Percentiles rank a stretch among this genome's conserved stretches.
phyloP scores from a whole-genome alignment of 768 basidiomycete species.

The Paxillus involutus region DNA sequence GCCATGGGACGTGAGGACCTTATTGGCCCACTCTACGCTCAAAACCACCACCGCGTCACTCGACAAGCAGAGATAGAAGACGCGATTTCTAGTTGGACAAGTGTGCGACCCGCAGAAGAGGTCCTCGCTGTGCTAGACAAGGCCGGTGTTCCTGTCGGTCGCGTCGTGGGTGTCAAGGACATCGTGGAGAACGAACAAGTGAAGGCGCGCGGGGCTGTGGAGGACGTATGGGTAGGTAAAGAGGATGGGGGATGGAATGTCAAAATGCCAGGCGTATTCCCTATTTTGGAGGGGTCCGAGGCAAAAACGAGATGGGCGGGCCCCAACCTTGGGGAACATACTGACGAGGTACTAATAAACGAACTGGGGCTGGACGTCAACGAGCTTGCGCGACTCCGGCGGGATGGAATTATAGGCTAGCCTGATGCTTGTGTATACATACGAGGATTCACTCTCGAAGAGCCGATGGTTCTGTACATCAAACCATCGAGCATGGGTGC shows the following conservation, averaged over 20 bases:
- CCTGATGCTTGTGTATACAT: background rate
- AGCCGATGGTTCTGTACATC: background rate
- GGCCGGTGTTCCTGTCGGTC: slow-evolving; percentile 63
- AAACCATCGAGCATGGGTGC: background rate
- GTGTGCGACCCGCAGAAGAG: slow-evolving; percentile 47
- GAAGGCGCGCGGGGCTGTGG: slow-evolving; percentile 52
- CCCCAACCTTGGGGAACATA: slow-evolving; percentile 63
- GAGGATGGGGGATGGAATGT: slow-evolving; percentile 53
- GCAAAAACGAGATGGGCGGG: slow-evolving; percentile 66
- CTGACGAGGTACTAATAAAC: slow-evolving; percentile 44
- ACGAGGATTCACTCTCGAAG: background rate
- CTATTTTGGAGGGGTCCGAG: slow-evolving; percentile 58
- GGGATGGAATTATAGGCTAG: slow-evolving; percentile 40
- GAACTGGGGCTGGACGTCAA: slow-evolving; percentile 41
- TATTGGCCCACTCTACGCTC: slow-evolving; percentile 48
- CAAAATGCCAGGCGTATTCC: slow-evolving; percentile 68
- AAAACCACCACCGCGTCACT: slow-evolving; percentile 42
- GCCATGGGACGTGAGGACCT: slow-evolving; percentile 60
- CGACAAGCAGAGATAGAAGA: slow-evolving; percentile 54
- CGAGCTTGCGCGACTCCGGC: slow-evolving; percentile 39
- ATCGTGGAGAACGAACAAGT: slow-evolving; percentile 60
- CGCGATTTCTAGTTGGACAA: slow-evolving; percentile 64
- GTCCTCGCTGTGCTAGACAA: slow-evolving; percentile 48
- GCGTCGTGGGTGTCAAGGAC: slow-evolving; percentile 62
- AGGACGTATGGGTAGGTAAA: slow-evolving; percentile 54